Evolutionary conservation across 1,139 yeast species (phyloP).

Genomic region (Taphrina wiesneri): DNA sequence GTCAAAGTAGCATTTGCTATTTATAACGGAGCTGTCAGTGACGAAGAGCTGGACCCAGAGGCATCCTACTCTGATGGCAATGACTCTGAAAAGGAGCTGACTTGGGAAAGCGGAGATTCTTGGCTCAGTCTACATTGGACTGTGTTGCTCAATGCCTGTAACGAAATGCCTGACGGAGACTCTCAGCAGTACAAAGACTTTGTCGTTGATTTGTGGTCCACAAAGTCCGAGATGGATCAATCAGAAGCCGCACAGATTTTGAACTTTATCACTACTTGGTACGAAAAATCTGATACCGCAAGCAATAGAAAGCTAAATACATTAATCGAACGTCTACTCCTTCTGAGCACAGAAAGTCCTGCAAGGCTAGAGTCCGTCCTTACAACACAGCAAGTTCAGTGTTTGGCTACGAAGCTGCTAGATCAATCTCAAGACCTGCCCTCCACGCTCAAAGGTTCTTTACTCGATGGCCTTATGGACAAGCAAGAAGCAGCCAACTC

Average conservation of each 20-base stretch:
- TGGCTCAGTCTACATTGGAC: not conserved
- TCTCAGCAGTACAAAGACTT: not conserved
- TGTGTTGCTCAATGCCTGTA: not conserved
- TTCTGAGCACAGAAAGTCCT: not conserved
- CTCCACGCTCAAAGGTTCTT: not conserved
- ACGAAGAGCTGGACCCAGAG: conserved; percentile 1
- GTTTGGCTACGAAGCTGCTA: not conserved
- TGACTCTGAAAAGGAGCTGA: not conserved
- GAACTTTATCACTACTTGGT: not conserved
- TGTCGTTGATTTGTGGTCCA: not conserved
- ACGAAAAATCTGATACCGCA: not conserved
- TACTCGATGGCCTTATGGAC: not conserved
- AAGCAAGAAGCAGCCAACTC: not conserved
- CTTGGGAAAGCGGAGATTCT: not conserved
- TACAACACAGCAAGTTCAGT: not conserved
- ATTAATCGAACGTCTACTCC: not conserved
- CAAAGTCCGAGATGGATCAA: not conserved
- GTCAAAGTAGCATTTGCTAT: not conserved
- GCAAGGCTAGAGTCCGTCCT: not conserved
- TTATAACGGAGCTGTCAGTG: not conserved
- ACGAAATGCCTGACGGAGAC: not conserved
- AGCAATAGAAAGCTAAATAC: not conserved
- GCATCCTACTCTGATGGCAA: not conserved
- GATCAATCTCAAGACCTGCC: not conserved
- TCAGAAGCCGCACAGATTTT: not conserved